Evolutionary conservation across 2,329 filamentous ascomycete genomes (phyloP), one percentile per base, ranked within the genome.

Genomic region (Fusarium beomiforme): DNA sequence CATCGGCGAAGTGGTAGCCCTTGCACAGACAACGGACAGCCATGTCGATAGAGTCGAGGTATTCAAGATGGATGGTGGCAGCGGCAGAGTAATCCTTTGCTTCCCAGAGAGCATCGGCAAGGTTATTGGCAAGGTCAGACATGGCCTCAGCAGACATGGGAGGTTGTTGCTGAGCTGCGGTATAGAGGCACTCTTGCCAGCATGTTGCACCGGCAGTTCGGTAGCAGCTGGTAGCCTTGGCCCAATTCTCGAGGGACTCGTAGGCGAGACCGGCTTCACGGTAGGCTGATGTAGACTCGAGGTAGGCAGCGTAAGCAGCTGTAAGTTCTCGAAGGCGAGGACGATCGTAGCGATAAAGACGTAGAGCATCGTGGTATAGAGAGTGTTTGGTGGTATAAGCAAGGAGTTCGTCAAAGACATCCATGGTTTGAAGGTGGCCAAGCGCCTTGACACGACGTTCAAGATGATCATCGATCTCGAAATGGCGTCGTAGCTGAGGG

Each of bases 171-270:
- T 93, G 88, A 59, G 90, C 89, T 8, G 95, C 95, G 49, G 90
- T 90, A 74, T 92, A 93, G 51, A 99, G 89, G 26, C 93, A 93
- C 80, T 99, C 95, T 56, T 93, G 93, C 96, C 96, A 99, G 81
- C 93, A 89, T 7, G 85, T 81, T 3, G 87, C 88, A 41, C 94
- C 93, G 2, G 93, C 93, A 2, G 92, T 89, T 67, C 93, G 91
- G 82, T 98, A 99, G 78, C 93, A 93, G 76, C 90, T 88, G 67
- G 92, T 94, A 13, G 96, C 95, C 41, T 91, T 87, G 23, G 84
- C 78, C 77, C 93, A 93, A 78, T 95, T 89, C 16, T 85, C 83
- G 13, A 99, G 90, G 23, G 92, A 97, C 79, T 98, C 96, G 80
- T 97, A 97, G 6, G 94, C 92, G 73, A 98, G 88, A 10, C 93